phyloP scores from a whole-genome alignment of 148 eudicot genomes.

The Rhododendron ferrugineum region DNA sequence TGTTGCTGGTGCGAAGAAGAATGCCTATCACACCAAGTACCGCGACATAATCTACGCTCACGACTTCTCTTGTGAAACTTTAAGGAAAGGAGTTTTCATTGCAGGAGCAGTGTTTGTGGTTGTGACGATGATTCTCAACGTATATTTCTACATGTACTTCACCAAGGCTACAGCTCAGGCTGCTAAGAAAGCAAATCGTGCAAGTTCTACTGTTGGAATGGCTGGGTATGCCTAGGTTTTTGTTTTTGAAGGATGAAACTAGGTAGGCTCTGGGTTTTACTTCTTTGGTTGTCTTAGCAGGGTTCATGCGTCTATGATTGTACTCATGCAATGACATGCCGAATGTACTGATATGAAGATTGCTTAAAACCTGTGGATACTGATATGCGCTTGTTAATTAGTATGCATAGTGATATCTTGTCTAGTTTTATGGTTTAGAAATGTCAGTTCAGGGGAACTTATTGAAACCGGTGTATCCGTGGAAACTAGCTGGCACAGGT shows the following conservation, averaged over 20 bases:
- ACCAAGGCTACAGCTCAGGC: conserved; percentile 66
- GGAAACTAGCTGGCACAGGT: not conserved
- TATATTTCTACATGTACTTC: conserved; percentile 87
- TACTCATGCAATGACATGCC: not conserved
- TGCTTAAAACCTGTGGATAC: not conserved
- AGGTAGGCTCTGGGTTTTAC: conserved; percentile 2
- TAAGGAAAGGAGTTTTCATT: conserved; percentile 84
- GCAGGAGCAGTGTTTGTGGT: conserved; percentile 95
- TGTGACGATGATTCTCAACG: conserved; percentile 70
- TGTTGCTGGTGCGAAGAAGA: conserved; percentile 81
- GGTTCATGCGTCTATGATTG: conserved; percentile 5
- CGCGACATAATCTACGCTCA: conserved; percentile 53
- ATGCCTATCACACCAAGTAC: conserved; percentile 88
- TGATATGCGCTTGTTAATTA: not conserved
- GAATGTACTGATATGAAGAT: not conserved
- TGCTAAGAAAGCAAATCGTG: conserved; percentile 45
- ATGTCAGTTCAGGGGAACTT: not conserved
- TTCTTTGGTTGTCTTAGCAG: not conserved
- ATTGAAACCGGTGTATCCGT: not conserved
- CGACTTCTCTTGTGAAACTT: conserved; percentile 74
- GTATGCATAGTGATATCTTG: not conserved
- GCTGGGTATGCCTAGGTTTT: conserved; percentile 48
- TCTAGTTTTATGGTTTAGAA: not conserved
- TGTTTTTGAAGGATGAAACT: not conserved
- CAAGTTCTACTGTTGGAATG: conserved; percentile 68